Evolutionary conservation across 257 asterid species (phyloP), one percentile per base, ranked within the genome.

Genomic region (Nicotiana knightiana): DNA sequence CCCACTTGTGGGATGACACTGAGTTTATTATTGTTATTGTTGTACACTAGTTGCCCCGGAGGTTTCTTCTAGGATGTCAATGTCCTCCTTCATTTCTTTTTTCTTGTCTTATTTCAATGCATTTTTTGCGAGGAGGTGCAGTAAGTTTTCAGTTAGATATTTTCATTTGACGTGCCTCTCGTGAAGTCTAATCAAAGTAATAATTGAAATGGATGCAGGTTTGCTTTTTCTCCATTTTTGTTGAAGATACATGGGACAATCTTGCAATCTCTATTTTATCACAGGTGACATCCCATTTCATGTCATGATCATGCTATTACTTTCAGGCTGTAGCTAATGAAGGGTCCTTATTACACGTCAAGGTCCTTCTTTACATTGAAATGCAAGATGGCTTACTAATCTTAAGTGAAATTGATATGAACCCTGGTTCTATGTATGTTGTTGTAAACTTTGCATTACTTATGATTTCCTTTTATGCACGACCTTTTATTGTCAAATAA

Each of bases 161-260:
- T 79, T 18, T 79, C 55, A 43, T 79, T 62, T 59, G 70, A 12
- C 33, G 39, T 61, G 46, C 58, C 26, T 80, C 33, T 51, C 3
- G n/a, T 26, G 2, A 55, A 53, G 37, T 59, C 73, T 84, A n/a
- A 63, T 82, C 78, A 81, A 48, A 35, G 26, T 51, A 63, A 51
- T 48, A 51, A 86, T 81, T 62, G 76, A 30, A 63, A 33, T 87
- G 89, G 76, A 76, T 91, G 92, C 93, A 96, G 99, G 94, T 91
- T 57, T 89, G 91, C 84, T 88, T 91, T 6, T 89, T 86, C 84
- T 88, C 89, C 80, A 77, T 88, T 82, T 89, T 77, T 84, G 79
- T 83, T 86, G 95, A 87, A 83, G 94, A 86, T 84, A 68, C 90
- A 77, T 93, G 93, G 97, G 97, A 91, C 81, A 85, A 65, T 86